These are phyloP conservation scores for Candida andamanensis DNA, from an alignment of 805 yeast species.

Conservation along the genomic window DNA sequence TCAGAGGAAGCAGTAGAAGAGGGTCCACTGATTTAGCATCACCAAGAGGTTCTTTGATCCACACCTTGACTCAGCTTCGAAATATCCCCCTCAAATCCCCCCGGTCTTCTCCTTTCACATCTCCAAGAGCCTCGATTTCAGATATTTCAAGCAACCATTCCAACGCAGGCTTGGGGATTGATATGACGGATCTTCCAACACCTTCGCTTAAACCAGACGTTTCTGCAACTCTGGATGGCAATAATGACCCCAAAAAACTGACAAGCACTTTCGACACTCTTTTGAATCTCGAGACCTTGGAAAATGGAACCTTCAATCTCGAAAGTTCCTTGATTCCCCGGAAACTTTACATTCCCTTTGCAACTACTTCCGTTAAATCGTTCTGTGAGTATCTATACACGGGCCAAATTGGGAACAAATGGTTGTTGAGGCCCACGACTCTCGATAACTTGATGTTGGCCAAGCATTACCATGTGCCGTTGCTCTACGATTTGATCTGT, in stretches of 20 bases:
- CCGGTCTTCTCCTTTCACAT: slow-evolving; percentile 33
- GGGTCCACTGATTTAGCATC: slow-evolving; percentile 33
- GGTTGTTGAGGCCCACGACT: slow-evolving; percentile 67
- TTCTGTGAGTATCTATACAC: slow-evolving; percentile 71
- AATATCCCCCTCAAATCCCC: slow-evolving; percentile 36
- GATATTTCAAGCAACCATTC: slow-evolving; percentile 10
- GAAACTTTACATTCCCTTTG: slow-evolving; percentile 62
- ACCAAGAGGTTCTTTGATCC: slow-evolving; percentile 37
- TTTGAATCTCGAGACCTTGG: slow-evolving; percentile 29
- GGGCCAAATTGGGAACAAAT: slow-evolving; percentile 72
- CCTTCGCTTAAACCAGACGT: no score
- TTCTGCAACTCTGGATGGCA: no score
- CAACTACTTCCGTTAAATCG: slow-evolving; percentile 56
- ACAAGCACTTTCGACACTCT: slow-evolving; percentile 11
- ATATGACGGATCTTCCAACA: not conserved
- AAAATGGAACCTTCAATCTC: slow-evolving; percentile 30
- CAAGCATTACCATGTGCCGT: slow-evolving; percentile 62
- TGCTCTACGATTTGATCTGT: slow-evolving; percentile 61
- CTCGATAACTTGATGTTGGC: slow-evolving; percentile 60
- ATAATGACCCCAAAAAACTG: no score
- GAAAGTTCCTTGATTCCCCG: slow-evolving; percentile 68
- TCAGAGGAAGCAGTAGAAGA: slow-evolving; percentile 30
- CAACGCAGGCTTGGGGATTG: not conserved
- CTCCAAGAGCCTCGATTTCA: slow-evolving; percentile 48
- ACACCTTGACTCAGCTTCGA: slow-evolving; percentile 36